Conservation (phyloP, 257 asterid genomes). For the Scutellaria barbata region DNA sequence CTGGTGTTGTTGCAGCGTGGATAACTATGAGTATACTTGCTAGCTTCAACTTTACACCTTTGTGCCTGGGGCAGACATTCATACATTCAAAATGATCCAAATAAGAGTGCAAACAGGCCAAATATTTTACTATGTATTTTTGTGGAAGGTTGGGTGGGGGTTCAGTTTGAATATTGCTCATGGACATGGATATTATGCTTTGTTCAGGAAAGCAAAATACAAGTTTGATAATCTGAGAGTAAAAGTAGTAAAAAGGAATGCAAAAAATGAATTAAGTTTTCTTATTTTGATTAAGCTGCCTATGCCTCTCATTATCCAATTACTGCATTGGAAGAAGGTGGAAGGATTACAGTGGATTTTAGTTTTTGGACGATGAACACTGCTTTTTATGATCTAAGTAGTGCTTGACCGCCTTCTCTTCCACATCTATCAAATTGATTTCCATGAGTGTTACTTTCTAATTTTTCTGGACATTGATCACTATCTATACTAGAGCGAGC, state of each 20-base stretch:
- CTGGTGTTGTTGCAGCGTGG: conserved; percentile 36
- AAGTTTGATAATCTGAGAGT: conserved; percentile 25
- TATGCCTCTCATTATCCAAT: conserved; percentile 23
- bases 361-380: conserved; percentile 12
- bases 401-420: conserved; percentile 16
- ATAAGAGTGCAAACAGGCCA: conserved; percentile 28
- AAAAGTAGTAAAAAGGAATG: conserved; percentile 22
- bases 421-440: conserved; percentile 19
- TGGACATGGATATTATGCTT: conserved; percentile 31
- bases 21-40: conserved; percentile 32
- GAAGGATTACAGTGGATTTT: conserved; percentile 16
- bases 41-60: conserved; percentile 28
- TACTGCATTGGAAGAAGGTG: conserved; percentile 10
- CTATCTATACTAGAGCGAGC: not conserved
- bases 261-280: not conserved
- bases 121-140: conserved; percentile 11
- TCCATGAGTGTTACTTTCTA: conserved; percentile 16
- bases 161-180: conserved; percentile 26
- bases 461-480: not conserved
- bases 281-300: conserved; percentile 25
- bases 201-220: conserved; percentile 25
- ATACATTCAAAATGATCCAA: not conserved
- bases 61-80: conserved; percentile 5
- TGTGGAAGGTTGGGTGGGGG: conserved; percentile 19
- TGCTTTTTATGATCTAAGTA: conserved; percentile 17